Conservation (phyloP, 306 rosid genomes). For the Cajanus cajan region DNA sequence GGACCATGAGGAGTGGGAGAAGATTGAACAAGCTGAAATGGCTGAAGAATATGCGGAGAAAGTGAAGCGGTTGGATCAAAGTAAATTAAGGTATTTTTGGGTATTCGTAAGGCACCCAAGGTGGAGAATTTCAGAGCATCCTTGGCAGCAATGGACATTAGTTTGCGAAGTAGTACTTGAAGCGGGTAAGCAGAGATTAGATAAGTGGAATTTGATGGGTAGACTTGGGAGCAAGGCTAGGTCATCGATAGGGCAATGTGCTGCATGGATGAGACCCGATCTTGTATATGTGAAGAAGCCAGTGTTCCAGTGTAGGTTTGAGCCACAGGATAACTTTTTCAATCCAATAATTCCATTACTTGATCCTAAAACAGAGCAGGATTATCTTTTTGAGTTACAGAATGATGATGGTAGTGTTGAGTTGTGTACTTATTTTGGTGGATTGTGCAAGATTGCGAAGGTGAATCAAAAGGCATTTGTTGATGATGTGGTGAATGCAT, state of each 20-base stretch:
- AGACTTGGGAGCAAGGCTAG: slow-evolving; percentile 78
- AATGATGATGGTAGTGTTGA: slow-evolving; percentile 72
- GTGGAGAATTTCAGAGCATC: slow-evolving; percentile 72
- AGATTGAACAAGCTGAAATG: slow-evolving; percentile 83
- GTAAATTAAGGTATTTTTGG: slow-evolving; percentile 68
- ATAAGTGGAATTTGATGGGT: slow-evolving; percentile 96
- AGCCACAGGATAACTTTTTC: slow-evolving; percentile 80
- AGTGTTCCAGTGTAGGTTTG: slow-evolving; percentile 79
- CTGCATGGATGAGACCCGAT: slow-evolving; percentile 94
- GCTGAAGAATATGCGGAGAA: slow-evolving; percentile 64
- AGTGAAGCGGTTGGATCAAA: slow-evolving; percentile 55
- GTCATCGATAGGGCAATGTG: slow-evolving; percentile 68
- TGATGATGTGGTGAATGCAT: slow-evolving; percentile 89
- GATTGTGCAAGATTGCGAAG: slow-evolving; percentile 80
- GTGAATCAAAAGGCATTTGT: slow-evolving; percentile 83
- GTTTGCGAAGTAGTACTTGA: slow-evolving; percentile 76
- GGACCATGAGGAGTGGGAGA: slow-evolving; percentile 90
- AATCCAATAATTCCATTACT: slow-evolving; percentile 60
- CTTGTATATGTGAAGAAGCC: slow-evolving; percentile 84
- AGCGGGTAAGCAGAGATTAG: slow-evolving; percentile 79
- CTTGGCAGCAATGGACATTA: slow-evolving; percentile 94
- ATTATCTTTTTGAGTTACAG: slow-evolving; percentile 60
- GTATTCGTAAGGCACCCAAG: slow-evolving; percentile 79
- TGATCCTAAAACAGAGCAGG: slow-evolving; percentile 71
- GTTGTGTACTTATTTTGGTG: slow-evolving; percentile 73